Base-by-base conservation (phyloP, 2,329 filamentous ascomycete species). In the Penicillium digitatum region DNA sequence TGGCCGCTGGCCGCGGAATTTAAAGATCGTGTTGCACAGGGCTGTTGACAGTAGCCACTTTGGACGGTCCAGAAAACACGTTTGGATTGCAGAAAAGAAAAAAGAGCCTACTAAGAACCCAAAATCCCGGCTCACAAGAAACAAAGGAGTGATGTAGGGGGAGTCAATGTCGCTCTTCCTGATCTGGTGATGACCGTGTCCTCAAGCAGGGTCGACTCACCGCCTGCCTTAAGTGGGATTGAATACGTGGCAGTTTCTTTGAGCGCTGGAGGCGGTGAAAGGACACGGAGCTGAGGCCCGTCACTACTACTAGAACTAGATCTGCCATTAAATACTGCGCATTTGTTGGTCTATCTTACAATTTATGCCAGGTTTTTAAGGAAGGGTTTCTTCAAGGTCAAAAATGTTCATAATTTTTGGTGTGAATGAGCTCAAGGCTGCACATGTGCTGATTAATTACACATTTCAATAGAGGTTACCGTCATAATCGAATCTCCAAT, bases 181-280 rank as follows among this genome's bases (percentile, higher is more conserved):
- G 61, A 63, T 63, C 63, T 69, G 69, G 62, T 71, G 69, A 72
- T 70, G 69, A 72, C 69, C 69, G 70, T 72, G 70, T 72, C 70
- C 70, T 72, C 65, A 68, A 68, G 59, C 26, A 40, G 56, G 55
- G 58, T 9, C 48, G 37, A 9, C 44, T 54, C 59, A 72, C 69
- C 69, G 69, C 69, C 68, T 70, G 32, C 68, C 52, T 6, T 6
- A 39, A 48, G 27, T 11, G 31, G 48, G 20, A 39, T 5, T 34
- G n/a, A 32, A 55, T 51, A 45, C 9, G 32, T 43, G 51, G 44
- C 47, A 51, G 49, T 55, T 57, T 43, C 38, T 39, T 51, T 50
- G 26, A 43, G 49, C 44, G 29, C 24, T 26, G 22, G 34, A 55
- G 58, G 62, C 62, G 62, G 62, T 65, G 62, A 64, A 42, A n/a